These are phyloP conservation scores for Limonium bicolor DNA, from an alignment of 148 eudicot genomes.

Conservation along the genomic window DNA sequence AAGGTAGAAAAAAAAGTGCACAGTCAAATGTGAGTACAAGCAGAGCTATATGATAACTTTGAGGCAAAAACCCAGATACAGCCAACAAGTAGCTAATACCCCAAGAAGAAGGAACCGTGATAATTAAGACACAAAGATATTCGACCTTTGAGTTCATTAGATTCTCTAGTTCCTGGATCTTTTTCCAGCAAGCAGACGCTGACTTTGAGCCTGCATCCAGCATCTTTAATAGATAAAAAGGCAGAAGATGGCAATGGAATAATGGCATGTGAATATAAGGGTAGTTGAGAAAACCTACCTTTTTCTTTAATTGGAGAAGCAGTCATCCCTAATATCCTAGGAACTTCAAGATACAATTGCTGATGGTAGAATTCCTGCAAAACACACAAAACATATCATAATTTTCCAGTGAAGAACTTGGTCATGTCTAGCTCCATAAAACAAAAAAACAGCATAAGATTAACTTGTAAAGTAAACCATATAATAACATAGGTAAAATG, in stretches of 20 bases:
- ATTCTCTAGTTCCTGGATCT: constrained; percentile 53
- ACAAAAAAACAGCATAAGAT: not conserved
- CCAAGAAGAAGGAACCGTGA: constrained; percentile 6
- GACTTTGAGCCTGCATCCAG: constrained; percentile 30
- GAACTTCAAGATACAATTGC: constrained; percentile 29
- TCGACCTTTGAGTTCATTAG: constrained; percentile 70
- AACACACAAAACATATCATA: not conserved
- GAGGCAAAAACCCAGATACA: not conserved
- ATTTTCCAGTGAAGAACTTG: not conserved
- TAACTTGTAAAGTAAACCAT: too few species aligned
- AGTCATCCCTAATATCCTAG: constrained; percentile 93
- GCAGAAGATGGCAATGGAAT: not conserved
- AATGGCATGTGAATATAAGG: not conserved
- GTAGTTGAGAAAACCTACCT: constrained; percentile 16
- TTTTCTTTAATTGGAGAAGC: constrained; percentile 81
- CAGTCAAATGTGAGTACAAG: not conserved
- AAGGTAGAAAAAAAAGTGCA: not conserved
- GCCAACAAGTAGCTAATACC: not conserved
- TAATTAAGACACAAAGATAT: not conserved
- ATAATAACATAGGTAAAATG: too few species aligned
- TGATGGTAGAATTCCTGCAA: constrained; percentile 77
- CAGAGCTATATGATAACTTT: too few species aligned
- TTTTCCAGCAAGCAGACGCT: constrained; percentile 28
- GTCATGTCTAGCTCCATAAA: not conserved
- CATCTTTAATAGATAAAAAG: too few species aligned